Evolutionary conservation across 2,329 filamentous ascomycete species (phyloP).

Genomic region (Lasiodiplodia sp.): DNA sequence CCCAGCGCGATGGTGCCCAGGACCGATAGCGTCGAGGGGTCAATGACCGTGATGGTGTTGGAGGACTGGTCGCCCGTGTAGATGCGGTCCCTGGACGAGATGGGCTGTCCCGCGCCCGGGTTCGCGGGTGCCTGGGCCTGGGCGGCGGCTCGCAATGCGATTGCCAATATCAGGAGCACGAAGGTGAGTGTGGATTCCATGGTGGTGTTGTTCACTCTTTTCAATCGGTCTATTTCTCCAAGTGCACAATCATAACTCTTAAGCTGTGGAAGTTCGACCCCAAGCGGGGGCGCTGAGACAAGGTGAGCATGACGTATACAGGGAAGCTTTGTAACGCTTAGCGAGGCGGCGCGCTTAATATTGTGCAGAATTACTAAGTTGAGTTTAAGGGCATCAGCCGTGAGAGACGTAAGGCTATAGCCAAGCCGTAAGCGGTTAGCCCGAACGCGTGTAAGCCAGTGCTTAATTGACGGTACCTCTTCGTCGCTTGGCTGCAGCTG

Average conservation of each 20-base stretch:
- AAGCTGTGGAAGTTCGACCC: no score
- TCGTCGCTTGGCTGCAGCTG: no score
- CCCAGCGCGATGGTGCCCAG: constrained; percentile 30
- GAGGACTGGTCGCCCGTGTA: constrained; percentile 30
- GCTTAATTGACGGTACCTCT: no score
- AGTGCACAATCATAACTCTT: no score
- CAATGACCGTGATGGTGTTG: constrained; percentile 31
- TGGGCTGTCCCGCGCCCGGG: not conserved
- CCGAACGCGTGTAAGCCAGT: no score
- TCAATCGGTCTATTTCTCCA: no score
- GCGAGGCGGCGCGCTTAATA: not conserved
- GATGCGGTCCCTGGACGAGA: constrained; percentile 27
- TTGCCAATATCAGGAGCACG: no score
- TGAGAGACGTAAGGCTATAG: not conserved
- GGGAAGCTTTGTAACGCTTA: not conserved
- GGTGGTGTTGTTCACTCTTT: no score
- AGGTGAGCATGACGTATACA: not conserved
- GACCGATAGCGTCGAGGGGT: not conserved
- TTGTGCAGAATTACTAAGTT: not conserved
- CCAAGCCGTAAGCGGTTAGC: not conserved
- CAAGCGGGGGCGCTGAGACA: no score
- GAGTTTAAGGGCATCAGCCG: not conserved
- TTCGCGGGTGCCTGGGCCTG: constrained; percentile 25
- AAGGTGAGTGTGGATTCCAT: no score
- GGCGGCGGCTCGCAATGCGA: no score